Base-by-base conservation (phyloP, 768 basidiomycete genomes). In the Amanita rubescens region DNA sequence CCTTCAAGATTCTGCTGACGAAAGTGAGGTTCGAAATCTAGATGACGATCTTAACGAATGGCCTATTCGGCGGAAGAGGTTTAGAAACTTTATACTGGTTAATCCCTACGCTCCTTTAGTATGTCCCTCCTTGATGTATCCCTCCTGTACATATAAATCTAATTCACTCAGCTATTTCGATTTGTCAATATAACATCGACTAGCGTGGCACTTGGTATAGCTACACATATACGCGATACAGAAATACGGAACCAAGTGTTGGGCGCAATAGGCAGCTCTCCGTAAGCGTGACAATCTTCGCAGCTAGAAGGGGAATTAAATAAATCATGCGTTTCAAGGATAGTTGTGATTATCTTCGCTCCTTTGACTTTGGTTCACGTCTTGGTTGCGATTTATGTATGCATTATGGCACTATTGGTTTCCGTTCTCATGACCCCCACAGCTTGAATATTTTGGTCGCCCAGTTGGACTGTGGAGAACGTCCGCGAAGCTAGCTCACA, bases 381-480 rank as follows among this genome's bases (percentile, higher is more conserved):
- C 59, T 83, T 94, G 76, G 70, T 77, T 47, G 87, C 90, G 41
- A 82, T 94, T 59, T 94, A 94, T 68, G 89, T 92, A 66, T 57
- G 87, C 70, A 8, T 33, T 37, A 32, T 52, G 12, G 52, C 42
- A 57, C 27, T 47, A 11, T 19, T 20, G 17, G 12, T 38, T 43
- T 35, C 20, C 14, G n/a, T 24, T 5, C 43, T 43, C 39, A 34
- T 53, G 52, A 41, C 14, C 27, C 5, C 67, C 27, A 52, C 62
- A 94, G 91, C 75, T 93, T 53, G 93, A 95, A 69, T 96, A 96
- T 69, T 94, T 94, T 62, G 88, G 93, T 37, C 82, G 87, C 33
- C 93, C 94, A 5, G 72, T 95, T 20, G 94, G 93, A n/a, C 73
- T 95, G 27, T 95, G 94, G 94, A 77, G 80, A 49, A 92, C 93